phyloP scores from a whole-genome alignment of 768 basidiomycete genomes.

The Amanita rubescens region DNA sequence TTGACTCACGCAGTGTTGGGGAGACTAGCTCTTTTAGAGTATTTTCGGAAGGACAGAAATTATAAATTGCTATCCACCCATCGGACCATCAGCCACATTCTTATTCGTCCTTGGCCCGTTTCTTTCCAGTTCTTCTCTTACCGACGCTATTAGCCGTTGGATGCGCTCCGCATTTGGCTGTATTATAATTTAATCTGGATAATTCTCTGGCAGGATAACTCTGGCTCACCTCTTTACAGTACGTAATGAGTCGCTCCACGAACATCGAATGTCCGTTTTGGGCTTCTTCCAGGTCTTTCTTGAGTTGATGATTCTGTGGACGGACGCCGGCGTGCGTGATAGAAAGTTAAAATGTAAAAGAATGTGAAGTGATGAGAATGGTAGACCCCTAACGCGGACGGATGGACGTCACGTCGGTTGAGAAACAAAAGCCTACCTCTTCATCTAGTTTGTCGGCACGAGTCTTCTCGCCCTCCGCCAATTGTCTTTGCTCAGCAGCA shows the following conservation, averaged over 20 bases:
- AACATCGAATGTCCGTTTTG: conserved; percentile 73
- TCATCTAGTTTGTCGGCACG: conserved; percentile 65
- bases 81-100: conserved; percentile 36
- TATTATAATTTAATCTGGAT: background rate
- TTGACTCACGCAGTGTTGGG: background rate
- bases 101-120: conserved; percentile 41
- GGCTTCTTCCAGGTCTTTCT: conserved; percentile 73
- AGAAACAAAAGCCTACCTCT: conserved; percentile 45
- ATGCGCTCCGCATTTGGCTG: conserved; percentile 82
- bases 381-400: conserved; percentile 9
- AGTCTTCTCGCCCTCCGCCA: conserved; percentile 67
- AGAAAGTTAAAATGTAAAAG: background rate
- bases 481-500: conserved; percentile 80
- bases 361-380: conserved; percentile 10
- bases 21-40: conserved; percentile 7
- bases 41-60: conserved; percentile 9
- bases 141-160: conserved; percentile 70
- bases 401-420: conserved; percentile 6
- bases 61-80: conserved; percentile 32
- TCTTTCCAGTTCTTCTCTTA: conserved; percentile 79
- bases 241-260: conserved; percentile 77
- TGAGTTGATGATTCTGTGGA: conserved; percentile 54
- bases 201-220: background rate
- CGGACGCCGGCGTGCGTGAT: conserved; percentile 5
- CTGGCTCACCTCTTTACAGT: conserved; percentile 75